Percentiles rank a stretch among this genome's conserved stretches.
phyloP scores from a whole-genome alignment of 1,139 yeast species.

The Lodderomyces theae region DNA sequence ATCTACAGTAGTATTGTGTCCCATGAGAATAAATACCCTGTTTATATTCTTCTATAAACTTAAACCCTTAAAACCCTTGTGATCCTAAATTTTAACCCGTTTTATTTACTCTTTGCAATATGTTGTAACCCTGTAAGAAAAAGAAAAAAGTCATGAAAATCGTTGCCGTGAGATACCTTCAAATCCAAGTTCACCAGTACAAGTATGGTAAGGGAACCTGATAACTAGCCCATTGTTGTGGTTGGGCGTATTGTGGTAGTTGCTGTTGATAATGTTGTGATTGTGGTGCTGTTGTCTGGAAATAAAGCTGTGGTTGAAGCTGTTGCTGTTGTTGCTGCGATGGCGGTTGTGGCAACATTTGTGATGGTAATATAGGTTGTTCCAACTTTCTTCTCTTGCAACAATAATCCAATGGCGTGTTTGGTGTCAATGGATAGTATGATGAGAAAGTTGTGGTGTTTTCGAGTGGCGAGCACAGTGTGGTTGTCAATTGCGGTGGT shows the following conservation, averaged over 20 bases:
- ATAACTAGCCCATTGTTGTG: not conserved
- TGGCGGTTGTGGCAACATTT: not conserved
- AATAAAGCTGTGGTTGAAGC: not conserved
- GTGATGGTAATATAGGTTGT: constrained; percentile 2
- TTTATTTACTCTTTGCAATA: too few relatives aligned
- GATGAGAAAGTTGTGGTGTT: constrained; percentile 12
- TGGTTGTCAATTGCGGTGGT: constrained; percentile 4
- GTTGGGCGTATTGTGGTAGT: not conserved
- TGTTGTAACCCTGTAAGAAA: too few relatives aligned
- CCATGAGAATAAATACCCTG: too few relatives aligned
- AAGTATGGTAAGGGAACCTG: not conserved
- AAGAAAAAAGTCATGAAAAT: too few relatives aligned
- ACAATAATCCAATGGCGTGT: constrained; percentile 14
- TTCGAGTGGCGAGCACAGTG: constrained; percentile 3
- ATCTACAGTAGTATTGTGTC: too few relatives aligned
- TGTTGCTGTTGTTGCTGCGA: not conserved
- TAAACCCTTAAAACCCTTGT: too few relatives aligned
- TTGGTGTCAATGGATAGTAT: constrained; percentile 17
- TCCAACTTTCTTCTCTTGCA: not conserved
- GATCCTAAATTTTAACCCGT: too few relatives aligned
- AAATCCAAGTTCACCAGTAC: too few relatives aligned
- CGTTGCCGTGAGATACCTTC: too few relatives aligned
- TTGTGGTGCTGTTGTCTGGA: not conserved
- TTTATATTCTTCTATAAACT: too few relatives aligned
- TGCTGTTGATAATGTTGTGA: too few relatives aligned